Evolutionary conservation across 805 yeast genomes (phyloP), one percentile per base, ranked within the genome.

Genomic region (Candida palmyrensis): DNA sequence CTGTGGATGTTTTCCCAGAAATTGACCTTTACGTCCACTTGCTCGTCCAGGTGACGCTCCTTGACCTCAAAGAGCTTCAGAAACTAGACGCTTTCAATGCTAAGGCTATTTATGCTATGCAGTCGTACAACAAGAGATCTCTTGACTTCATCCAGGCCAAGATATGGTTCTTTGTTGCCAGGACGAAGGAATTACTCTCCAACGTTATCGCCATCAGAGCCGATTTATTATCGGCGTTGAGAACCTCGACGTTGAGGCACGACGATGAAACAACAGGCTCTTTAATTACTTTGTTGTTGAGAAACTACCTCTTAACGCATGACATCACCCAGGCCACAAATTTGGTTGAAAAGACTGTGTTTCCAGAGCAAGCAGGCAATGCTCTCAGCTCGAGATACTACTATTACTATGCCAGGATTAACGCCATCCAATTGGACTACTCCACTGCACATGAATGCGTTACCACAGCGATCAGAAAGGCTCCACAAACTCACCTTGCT

Each of bases 391-490:
- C 97, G 6, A 77, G 99, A 60, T 89, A 88, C 56, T 82, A 78
- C 60, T 92, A 82, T 62, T 92, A 92, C 53, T 65, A 88, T 54
- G 90, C 96, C n/a, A 79, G 83, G 44, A 85, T 92, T 51, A 79
- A 78, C 49, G 87, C 97, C 4, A 81, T 92, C 44, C 97, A 90
- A 65, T 75, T 92, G 47, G 89, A 92, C 60, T 92, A 92, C 59
- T 79, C 95, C 2, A 68, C 84, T 13, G 96, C 97, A 2, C 80
- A 82, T 51, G 96, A 89, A 50, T 87, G 79, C 53, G 84, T 85
- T 36, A 83, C 87, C 36, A 87, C 92, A n/a, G 96, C 98, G 2
- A 82, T 89, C 34, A 81, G 98, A 66, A 92, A 92, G 57, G 89
- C 95, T 7, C 97, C 99, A 18, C 96, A 87, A 57, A 85, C 95